phyloP scores from a whole-genome alignment of 768 basidiomycete genomes.

The Galerina marginata region DNA sequence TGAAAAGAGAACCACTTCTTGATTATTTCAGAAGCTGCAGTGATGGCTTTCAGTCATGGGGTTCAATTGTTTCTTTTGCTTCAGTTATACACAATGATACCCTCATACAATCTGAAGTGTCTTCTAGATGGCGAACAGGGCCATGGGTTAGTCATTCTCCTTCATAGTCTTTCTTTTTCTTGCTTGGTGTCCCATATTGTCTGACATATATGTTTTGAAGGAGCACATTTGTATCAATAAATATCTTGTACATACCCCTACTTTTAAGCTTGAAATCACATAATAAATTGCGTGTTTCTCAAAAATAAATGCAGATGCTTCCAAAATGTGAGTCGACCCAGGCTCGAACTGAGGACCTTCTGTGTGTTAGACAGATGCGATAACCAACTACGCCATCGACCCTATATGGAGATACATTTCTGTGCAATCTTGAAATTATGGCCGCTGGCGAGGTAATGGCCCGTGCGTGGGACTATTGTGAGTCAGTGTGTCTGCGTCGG shows the following conservation, averaged over 20 bases:
- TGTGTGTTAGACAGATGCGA: conserved; percentile 85
- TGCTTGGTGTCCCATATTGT: no score
- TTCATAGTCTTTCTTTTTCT: no score
- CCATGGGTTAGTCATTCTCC: no score
- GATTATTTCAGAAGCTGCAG: background rate
- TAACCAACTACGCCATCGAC: conserved; percentile 80
- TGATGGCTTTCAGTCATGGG: background rate
- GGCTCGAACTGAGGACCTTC: conserved; percentile 77
- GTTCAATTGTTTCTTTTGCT: background rate
- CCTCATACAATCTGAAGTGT: no score
- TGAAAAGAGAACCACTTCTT: conserved; percentile 22
- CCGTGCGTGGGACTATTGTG: conserved; percentile 47
- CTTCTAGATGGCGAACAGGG: no score
- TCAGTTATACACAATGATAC: background rate
- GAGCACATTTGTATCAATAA: no score
- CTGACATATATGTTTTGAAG: no score
- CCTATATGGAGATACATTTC: conserved; percentile 14
- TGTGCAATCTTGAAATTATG: no score
- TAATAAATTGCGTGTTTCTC: no score
- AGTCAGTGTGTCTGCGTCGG: conserved; percentile 38
- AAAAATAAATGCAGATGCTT: no score
- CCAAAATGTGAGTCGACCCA: conserved; percentile 49
- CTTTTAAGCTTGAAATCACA: no score
- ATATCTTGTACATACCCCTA: no score
- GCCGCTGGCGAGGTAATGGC: conserved; percentile 29